Percentiles rank a stretch among this genome's conserved stretches.
Evolutionary conservation across 2,329 filamentous ascomycete genomes (phyloP).

Genomic region (Fusarium bactridioides): DNA sequence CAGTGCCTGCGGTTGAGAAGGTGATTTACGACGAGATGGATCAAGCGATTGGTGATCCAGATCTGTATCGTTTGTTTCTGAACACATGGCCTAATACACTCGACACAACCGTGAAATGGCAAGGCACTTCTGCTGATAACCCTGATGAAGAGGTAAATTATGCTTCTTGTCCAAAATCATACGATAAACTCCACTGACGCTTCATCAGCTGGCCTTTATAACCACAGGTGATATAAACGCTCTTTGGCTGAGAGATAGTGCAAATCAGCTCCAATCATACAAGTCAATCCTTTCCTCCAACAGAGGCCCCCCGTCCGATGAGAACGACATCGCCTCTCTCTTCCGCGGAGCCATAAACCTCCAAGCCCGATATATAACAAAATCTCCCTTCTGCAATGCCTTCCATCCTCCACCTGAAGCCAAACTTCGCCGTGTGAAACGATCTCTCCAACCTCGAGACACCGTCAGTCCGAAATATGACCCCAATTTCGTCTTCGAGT

Average conservation of each 20-base stretch:
- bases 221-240: slow-evolving; percentile 91
- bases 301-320: slow-evolving; percentile 55
- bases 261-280: slow-evolving; percentile 81
- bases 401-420: slow-evolving; percentile 89
- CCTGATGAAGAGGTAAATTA: slow-evolving; percentile 62
- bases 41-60: slow-evolving; percentile 75
- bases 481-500: slow-evolving; percentile 81
- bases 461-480: slow-evolving; percentile 70
- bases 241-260: slow-evolving; percentile 91
- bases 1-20: slow-evolving; percentile 77
- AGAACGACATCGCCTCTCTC: slow-evolving; percentile 65
- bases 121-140: slow-evolving; percentile 64
- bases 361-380: slow-evolving; percentile 74
- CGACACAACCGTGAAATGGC: slow-evolving; percentile 76
- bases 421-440: slow-evolving; percentile 32
- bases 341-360: slow-evolving; percentile 81
- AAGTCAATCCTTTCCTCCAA: slow-evolving; percentile 65
- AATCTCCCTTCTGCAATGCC: slow-evolving; percentile 87
- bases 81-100: slow-evolving; percentile 80
- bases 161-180: not conserved
- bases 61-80: slow-evolving; percentile 74
- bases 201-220: slow-evolving; percentile 71
- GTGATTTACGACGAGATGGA: slow-evolving; percentile 74
- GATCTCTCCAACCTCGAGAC: slow-evolving; percentile 54
- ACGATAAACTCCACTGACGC: not conserved